Conservation (phyloP, 805 yeast genomes). For the Yarrowia sp. region DNA sequence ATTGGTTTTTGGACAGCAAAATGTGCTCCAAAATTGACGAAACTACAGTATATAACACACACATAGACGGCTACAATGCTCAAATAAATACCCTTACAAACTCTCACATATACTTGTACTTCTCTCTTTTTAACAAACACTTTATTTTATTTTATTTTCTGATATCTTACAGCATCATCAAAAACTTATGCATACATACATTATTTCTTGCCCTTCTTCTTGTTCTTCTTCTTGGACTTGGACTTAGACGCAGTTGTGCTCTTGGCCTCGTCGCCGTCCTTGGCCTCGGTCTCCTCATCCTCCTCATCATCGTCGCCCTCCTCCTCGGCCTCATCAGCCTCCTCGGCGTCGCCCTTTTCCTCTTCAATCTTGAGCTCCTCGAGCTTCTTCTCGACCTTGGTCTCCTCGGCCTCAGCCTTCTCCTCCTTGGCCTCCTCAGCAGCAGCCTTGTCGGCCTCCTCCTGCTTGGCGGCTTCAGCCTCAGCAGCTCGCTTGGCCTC, state of each 20-base stretch:
- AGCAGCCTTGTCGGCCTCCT: conserved; percentile 23
- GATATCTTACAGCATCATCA: conserved; percentile 34
- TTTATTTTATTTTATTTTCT: neutral
- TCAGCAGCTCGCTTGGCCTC: conserved; percentile 35
- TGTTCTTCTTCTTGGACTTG: conserved; percentile 37
- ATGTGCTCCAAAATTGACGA: conserved; percentile 4
- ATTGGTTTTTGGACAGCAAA: conserved; percentile 8
- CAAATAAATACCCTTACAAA: neutral
- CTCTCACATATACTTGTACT: no score
- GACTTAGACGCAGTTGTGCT: conserved; percentile 29
- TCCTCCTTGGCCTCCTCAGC: conserved; percentile 19
- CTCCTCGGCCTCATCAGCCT: conserved; percentile 14
- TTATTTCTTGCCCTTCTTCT: conserved; percentile 39
- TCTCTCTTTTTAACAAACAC: conserved; percentile 2
- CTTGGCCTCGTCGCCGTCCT: conserved; percentile 17
- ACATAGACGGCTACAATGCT: no score
- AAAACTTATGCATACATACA: conserved; percentile 34
- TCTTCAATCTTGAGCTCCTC: conserved; percentile 35
- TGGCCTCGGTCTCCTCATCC: conserved; percentile 6
- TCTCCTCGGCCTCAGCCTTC: conserved; percentile 28
- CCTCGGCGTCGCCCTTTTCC: conserved; percentile 14
- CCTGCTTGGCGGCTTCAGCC: conserved; percentile 20
- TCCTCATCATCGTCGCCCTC: conserved; percentile 7
- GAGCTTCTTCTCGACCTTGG: conserved; percentile 20
- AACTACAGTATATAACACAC: no score